phyloP scores from a whole-genome alignment of 345 rosid species.

The Gossypium stocksii region DNA sequence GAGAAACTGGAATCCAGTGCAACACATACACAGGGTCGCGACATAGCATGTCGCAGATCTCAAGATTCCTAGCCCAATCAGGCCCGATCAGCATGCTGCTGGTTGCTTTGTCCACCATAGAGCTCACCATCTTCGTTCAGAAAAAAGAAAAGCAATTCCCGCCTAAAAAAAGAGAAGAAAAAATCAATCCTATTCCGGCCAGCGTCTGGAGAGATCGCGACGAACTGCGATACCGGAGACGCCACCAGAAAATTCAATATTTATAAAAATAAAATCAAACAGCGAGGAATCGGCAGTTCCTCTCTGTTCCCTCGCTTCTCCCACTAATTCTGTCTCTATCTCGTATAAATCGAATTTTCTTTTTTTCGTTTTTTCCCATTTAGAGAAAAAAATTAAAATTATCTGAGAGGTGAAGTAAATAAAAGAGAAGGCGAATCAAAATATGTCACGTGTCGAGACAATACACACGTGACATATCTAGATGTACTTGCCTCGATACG shows the following conservation, averaged over 20 bases:
- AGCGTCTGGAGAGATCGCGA: constrained; percentile 30
- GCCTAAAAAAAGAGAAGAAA: not conserved
- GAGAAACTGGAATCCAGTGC: constrained; percentile 16
- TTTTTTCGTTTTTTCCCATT: constrained; percentile 15
- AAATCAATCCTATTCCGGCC: constrained; percentile 14
- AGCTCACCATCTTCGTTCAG: constrained; percentile 75
- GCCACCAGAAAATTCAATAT: not conserved
- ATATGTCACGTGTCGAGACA: constrained; percentile 22
- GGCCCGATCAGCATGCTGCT: constrained; percentile 99
- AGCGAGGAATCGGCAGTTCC: not conserved
- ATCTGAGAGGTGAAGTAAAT: not conserved
- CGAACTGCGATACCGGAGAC: constrained; percentile 35
- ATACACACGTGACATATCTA: constrained; percentile 6
- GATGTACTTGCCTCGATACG: constrained; percentile 3
- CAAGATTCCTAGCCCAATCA: constrained; percentile 99
- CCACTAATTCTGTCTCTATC: not conserved
- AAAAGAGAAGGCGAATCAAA: constrained; percentile 11
- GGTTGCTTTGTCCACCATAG: constrained; percentile 98
- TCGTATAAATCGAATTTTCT: constrained; percentile 17
- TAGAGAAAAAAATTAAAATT: not conserved
- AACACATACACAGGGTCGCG: constrained; percentile 78
- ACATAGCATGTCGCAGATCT: constrained; percentile 98
- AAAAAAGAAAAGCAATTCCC: constrained; percentile 15
- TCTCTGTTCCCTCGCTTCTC: not conserved
- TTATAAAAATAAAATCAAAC: constrained; percentile 26